phyloP scores from a whole-genome alignment of 345 rosid genomes.

The Boechera retrofracta region DNA sequence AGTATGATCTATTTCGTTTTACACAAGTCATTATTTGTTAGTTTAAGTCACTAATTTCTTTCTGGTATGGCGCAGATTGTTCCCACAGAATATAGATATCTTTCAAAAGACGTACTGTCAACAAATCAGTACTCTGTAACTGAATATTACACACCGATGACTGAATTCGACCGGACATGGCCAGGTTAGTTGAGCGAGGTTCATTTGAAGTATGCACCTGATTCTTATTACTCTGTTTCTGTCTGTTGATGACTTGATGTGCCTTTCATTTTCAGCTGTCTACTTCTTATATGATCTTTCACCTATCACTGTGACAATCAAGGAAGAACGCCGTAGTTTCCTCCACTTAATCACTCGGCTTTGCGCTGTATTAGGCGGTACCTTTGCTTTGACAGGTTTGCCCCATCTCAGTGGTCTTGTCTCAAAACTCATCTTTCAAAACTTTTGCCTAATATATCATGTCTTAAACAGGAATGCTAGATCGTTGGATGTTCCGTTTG shows the following conservation, averaged over 20 bases:
- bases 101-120: slow-evolving; percentile 80
- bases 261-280: slow-evolving; percentile 58
- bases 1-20: background rate
- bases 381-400: slow-evolving; percentile 97
- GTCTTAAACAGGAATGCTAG: slow-evolving; percentile 77
- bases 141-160: slow-evolving; percentile 85
- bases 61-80: slow-evolving; percentile 72
- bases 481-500: slow-evolving; percentile 95
- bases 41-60: slow-evolving; percentile 6
- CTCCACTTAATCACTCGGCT: slow-evolving; percentile 95
- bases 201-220: background rate
- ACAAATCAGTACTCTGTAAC: slow-evolving; percentile 96
- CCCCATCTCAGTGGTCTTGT: background rate
- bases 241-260: background rate
- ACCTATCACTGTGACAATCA: slow-evolving; percentile 95
- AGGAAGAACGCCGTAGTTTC: slow-evolving; percentile 89
- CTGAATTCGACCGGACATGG: slow-evolving; percentile 75
- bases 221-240: slow-evolving; percentile 11
- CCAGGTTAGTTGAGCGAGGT: slow-evolving; percentile 67
- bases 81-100: slow-evolving; percentile 93
- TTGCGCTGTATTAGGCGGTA: slow-evolving; percentile 98
- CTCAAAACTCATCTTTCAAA: background rate
- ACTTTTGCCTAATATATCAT: background rate
- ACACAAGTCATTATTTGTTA: slow-evolving; percentile 13
- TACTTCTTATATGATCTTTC: slow-evolving; percentile 96